Conservation (phyloP, 2,329 filamentous ascomycete genomes). For the Penicillium sp. region DNA sequence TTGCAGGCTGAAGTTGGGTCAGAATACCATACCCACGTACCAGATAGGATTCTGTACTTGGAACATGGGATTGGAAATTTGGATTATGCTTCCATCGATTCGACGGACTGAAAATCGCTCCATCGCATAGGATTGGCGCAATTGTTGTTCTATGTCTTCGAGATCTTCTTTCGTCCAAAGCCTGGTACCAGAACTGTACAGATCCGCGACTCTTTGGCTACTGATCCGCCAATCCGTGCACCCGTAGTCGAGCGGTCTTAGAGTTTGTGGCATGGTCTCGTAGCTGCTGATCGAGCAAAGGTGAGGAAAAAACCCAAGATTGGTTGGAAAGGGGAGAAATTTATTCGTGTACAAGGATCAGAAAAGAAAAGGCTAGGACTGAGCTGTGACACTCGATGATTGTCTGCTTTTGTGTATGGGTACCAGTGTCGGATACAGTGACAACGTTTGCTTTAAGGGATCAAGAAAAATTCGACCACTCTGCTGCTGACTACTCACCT, state of each 20-base stretch:
- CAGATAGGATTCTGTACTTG: slow-evolving; percentile 23
- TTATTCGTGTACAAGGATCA: slow-evolving; percentile 11
- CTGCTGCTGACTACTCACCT: too few relatives aligned
- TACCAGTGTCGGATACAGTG: too few relatives aligned
- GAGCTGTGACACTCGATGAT: too few relatives aligned
- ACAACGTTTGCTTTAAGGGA: too few relatives aligned
- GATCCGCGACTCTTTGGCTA: slow-evolving; percentile 21
- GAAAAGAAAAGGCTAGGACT: slow-evolving; percentile 13
- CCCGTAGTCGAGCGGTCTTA: slow-evolving; percentile 17
- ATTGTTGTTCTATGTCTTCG: slow-evolving; percentile 22
- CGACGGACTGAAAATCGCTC: slow-evolving; percentile 21
- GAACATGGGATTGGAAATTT: slow-evolving; percentile 22
- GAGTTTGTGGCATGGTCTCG: slow-evolving; percentile 17
- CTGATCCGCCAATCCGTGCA: slow-evolving; percentile 21
- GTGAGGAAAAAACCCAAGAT: slow-evolving; percentile 8
- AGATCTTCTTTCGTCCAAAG: slow-evolving; percentile 22
- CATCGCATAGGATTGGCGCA: slow-evolving; percentile 17
- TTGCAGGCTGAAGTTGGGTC: slow-evolving; percentile 5
- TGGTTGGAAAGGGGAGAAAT: slow-evolving; percentile 6
- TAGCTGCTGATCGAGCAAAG: slow-evolving; percentile 13
- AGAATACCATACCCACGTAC: slow-evolving; percentile 18
- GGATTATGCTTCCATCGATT: slow-evolving; percentile 20
- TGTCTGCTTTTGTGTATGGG: too few relatives aligned
- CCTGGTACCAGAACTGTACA: slow-evolving; percentile 19
- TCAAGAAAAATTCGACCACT: too few relatives aligned